phyloP scores from a whole-genome alignment of 2,329 filamentous ascomycete species.

The Fusarium nelsonii region DNA sequence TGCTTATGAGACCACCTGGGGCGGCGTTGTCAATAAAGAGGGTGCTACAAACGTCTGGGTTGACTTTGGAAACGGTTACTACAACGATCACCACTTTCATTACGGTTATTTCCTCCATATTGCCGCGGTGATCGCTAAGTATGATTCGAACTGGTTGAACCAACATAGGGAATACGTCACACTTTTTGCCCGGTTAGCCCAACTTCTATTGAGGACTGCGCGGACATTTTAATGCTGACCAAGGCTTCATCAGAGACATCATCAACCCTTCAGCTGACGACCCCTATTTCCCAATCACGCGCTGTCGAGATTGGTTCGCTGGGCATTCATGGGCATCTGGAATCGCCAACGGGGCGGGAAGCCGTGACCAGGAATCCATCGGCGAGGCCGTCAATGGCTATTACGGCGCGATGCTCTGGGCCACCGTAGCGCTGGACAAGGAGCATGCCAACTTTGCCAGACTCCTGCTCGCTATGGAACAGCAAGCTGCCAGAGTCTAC shows the following conservation, averaged over 20 bases:
- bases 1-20: slow-evolving; percentile 1
- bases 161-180: background rate
- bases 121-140: background rate
- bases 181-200: background rate
- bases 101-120: slow-evolving; percentile 1
- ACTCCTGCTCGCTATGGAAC: background rate
- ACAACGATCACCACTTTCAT: slow-evolving; percentile 4
- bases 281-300: background rate
- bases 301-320: background rate
- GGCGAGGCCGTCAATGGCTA: background rate
- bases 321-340: slow-evolving; percentile 1
- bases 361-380: slow-evolving; percentile 2
- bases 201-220: no score
- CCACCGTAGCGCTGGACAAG: background rate
- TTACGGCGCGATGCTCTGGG: slow-evolving; percentile 7
- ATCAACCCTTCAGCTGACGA: background rate
- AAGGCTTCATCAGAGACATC: background rate
- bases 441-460: background rate
- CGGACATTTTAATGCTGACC: background rate
- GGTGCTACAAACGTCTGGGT: background rate
- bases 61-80: background rate
- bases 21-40: background rate
- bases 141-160: background rate
- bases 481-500: background rate
- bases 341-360: background rate